Evolutionary conservation across 192 early-diverging fungal species (phyloP).

Genomic region (Funneliformis geosporum): DNA sequence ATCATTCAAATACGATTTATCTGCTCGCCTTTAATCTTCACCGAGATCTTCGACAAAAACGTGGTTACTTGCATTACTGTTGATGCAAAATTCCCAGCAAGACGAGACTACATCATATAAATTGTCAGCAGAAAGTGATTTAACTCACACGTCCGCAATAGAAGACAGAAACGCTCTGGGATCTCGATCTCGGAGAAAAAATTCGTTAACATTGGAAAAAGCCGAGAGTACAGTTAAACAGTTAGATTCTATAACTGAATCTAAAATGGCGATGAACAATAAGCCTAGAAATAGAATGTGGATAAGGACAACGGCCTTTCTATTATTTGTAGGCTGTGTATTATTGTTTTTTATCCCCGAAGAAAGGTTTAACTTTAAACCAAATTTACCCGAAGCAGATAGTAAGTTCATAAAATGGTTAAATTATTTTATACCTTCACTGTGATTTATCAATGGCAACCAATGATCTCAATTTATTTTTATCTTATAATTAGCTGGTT

Average conservation of each 20-base stretch:
- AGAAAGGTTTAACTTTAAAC: background rate
- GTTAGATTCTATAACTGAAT: background rate
- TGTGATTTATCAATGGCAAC: no score
- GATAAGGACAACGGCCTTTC: background rate
- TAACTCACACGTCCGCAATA: no score
- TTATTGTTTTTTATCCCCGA: slow-evolving; percentile 10
- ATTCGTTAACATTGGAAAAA: slow-evolving; percentile 4
- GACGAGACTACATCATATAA: background rate
- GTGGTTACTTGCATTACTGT: background rate
- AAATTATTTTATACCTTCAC: background rate
- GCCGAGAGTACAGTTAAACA: background rate
- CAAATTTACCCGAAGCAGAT: background rate
- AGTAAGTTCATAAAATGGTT: background rate
- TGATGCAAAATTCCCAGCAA: background rate
- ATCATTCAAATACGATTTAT: no score
- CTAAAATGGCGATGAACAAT: background rate
- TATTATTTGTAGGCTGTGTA: background rate
- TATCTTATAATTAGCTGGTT: background rate
- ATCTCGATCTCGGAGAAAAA: slow-evolving; percentile 22
- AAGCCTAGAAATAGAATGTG: slow-evolving; percentile 11
- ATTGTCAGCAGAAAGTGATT: background rate
- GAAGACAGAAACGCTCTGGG: background rate
- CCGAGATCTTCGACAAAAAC: background rate
- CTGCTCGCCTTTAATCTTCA: no score
- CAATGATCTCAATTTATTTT: background rate